Percentiles rank a stretch among this genome's conserved stretches.
phyloP scores from a whole-genome alignment of 2,329 filamentous ascomycete genomes.

The Colletotrichum gloeosporioides region DNA sequence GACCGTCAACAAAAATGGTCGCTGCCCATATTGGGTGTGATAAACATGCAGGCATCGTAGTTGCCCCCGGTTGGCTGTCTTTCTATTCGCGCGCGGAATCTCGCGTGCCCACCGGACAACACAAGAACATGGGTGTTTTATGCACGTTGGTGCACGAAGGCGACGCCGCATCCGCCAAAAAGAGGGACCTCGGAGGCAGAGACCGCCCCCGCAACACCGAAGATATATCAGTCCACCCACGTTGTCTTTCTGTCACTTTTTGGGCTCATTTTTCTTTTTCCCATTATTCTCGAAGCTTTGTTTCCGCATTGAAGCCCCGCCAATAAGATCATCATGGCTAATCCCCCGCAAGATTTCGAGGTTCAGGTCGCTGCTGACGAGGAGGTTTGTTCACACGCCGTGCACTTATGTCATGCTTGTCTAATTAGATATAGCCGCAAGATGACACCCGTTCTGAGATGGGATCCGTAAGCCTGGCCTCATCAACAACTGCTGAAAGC shows the following conservation, averaged over 20 bases:
- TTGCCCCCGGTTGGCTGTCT: background rate
- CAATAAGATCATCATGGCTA: background rate
- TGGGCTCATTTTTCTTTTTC: background rate
- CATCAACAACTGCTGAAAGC: background rate
- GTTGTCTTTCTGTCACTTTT: background rate
- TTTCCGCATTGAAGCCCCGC: background rate
- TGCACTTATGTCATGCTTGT: background rate
- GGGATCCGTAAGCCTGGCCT: background rate
- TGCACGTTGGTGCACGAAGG: background rate
- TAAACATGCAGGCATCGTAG: background rate
- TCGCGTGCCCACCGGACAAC: background rate
- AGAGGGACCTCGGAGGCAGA: background rate
- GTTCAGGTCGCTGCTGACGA: background rate
- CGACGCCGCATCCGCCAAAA: background rate
- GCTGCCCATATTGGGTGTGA: background rate
- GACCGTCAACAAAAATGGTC: background rate
- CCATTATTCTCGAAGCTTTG: background rate
- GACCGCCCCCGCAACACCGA: background rate
- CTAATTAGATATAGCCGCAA: background rate
- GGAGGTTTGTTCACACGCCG: background rate
- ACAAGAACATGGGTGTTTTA: background rate
- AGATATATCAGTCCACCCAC: background rate
- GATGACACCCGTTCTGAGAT: background rate
- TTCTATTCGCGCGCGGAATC: background rate
- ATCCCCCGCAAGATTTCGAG: background rate